These are phyloP conservation scores for Chlorociboria aeruginascens DNA, from an alignment of 495 filamentous ascomycete species.

Conservation along the genomic window DNA sequence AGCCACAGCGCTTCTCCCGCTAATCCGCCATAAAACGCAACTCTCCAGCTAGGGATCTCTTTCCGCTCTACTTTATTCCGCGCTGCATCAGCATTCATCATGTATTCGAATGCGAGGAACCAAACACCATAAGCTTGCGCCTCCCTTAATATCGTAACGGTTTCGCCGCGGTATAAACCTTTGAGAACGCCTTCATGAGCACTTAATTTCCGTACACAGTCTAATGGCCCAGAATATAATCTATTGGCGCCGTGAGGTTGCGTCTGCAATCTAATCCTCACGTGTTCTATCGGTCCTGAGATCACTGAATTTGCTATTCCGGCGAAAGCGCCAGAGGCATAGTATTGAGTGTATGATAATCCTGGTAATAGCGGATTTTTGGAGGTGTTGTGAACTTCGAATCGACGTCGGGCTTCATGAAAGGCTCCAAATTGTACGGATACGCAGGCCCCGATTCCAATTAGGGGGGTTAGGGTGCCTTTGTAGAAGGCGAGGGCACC, in stretches of 20 bases:
- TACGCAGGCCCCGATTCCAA: conserved; percentile 95
- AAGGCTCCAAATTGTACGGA: conserved; percentile 97
- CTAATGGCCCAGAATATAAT: conserved; percentile 74
- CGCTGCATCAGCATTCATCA: conserved; percentile 82
- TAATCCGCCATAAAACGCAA: conserved; percentile 84
- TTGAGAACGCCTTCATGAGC: conserved; percentile 48
- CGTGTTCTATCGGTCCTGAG: conserved; percentile 90
- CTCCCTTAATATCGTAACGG: conserved; percentile 79
- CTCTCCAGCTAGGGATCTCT: conserved; percentile 69
- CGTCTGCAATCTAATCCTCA: conserved; percentile 94
- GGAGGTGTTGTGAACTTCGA: conserved; percentile 60
- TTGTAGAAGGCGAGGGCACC: conserved; percentile 94
- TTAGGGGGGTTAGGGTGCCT: conserved; percentile 87
- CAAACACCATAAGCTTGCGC: conserved; percentile 90
- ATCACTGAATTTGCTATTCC: conserved; percentile 83
- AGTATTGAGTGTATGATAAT: conserved; percentile 77
- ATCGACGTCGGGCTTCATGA: conserved; percentile 75
- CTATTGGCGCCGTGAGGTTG: conserved; percentile 75
- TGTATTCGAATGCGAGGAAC: conserved; percentile 90
- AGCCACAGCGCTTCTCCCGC: conserved; percentile 93
- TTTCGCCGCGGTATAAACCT: conserved; percentile 77
- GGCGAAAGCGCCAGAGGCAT: conserved; percentile 79
- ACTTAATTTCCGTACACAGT: conserved; percentile 79
- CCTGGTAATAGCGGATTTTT: conserved; percentile 27
- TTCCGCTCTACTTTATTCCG: conserved; percentile 62